Evolutionary conservation across 148 eudicot species (phyloP).

Genomic region (Limonium bicolor): DNA sequence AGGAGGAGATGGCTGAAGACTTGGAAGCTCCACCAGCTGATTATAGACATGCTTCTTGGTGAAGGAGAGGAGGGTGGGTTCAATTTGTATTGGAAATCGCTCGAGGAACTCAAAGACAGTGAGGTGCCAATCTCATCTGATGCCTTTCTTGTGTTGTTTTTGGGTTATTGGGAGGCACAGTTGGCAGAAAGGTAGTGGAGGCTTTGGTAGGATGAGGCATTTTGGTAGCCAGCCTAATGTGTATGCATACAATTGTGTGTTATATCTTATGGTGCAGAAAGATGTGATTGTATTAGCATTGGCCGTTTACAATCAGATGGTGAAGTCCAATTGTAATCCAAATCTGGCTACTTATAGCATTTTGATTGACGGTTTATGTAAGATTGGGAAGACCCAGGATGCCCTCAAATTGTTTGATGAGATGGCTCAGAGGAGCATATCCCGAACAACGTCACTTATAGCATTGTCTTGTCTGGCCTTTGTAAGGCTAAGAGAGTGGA

Average conservation of each 20-base stretch:
- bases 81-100: slow-evolving; percentile 44
- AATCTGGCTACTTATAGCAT: slow-evolving; percentile 41
- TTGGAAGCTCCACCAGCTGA: slow-evolving; percentile 21
- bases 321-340: slow-evolving; percentile 43
- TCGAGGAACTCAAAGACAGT: slow-evolving; percentile 30
- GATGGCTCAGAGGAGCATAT: slow-evolving; percentile 40
- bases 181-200: slow-evolving; percentile 52
- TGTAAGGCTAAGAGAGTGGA: slow-evolving; percentile 41
- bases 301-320: slow-evolving; percentile 56
- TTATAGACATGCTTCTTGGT: slow-evolving; percentile 21
- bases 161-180: slow-evolving; percentile 32
- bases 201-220: slow-evolving; percentile 57
- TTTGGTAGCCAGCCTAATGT: slow-evolving; percentile 48
- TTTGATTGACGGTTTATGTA: slow-evolving; percentile 70
- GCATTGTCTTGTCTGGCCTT: slow-evolving; percentile 48
- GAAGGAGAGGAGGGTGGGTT: slow-evolving; percentile 26
- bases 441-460: slow-evolving; percentile 44
- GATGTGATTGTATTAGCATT: slow-evolving; percentile 40
- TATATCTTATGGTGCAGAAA: slow-evolving; percentile 44
- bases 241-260: slow-evolving; percentile 38
- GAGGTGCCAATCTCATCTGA: slow-evolving; percentile 21
- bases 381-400: slow-evolving; percentile 33
- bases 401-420: slow-evolving; percentile 59
- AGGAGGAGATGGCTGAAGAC: slow-evolving; percentile 10
- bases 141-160: slow-evolving; percentile 48